Base-by-base conservation (phyloP, 1,139 yeast species). In the Hansenula lynferdii region DNA sequence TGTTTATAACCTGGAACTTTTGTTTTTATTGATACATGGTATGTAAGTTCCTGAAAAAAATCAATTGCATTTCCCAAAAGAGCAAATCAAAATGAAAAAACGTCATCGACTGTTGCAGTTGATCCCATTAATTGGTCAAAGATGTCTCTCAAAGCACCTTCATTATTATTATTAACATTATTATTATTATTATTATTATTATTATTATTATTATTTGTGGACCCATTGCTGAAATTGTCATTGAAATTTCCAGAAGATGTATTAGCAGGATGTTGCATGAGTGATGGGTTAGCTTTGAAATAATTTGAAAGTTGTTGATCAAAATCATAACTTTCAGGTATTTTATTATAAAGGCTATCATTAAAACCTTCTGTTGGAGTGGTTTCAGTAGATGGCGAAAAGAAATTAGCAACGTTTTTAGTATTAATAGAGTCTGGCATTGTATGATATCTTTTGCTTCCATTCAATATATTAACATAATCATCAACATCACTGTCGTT, bases 401-500 rank as follows among this genome's bases (percentile, higher is more conserved):
- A 8, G 14, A 7, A 6, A 14, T 8, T 8, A 8, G 22, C 24
- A 6, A 6, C 7, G 4, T 12, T 19, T n/a, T 29, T n/a, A 9
- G 12, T 9, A 20, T 20, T 19, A 8, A 7, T 8, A n/a, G 31
- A 24, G 5, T n/a, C 5, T 4, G 22, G 6, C 23, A 29, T 5
- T 4, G 20, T 8, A 4, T 5, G 24, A 19, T 20, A 3, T 15
- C 6, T 7, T 29, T 18, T n/a, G n/a, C n/a, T n/a, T 6, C 9
- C n/a, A n/a, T 24, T 23, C 6, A 31, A 17, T 8, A 23, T 16
- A 6, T 22, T 8, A 6, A 28, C 6, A 31, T 33, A 19, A 4
- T 11, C 12, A 18, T 11, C 20, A 11, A 44, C 12, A 5, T 44
- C 46, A 6, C 21, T 31, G 16, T 39, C 31, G 3, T 38, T 35